Evolutionary conservation across 768 basidiomycete species (phyloP).

Genomic region (Mycena venus): DNA sequence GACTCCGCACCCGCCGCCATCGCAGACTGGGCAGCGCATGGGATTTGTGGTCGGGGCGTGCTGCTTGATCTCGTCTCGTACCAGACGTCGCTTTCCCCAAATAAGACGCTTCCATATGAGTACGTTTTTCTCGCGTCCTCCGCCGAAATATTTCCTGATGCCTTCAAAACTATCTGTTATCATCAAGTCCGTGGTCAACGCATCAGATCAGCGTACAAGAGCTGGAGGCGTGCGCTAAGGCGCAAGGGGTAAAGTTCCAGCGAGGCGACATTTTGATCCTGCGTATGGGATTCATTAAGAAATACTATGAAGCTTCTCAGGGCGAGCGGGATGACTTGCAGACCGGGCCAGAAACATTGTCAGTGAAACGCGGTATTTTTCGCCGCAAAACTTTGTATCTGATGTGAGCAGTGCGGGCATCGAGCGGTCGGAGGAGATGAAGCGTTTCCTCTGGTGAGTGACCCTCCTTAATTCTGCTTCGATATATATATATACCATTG

Average conservation of each 20-base stretch:
- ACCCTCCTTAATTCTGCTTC: neutral
- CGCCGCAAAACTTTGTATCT: neutral
- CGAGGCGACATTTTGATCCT: constrained; percentile 73
- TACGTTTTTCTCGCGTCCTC: neutral
- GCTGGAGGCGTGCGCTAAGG: constrained; percentile 69
- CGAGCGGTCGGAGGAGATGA: constrained; percentile 79
- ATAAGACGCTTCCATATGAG: constrained; percentile 65
- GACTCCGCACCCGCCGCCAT: neutral
- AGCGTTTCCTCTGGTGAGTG: constrained; percentile 75
- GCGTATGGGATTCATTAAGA: constrained; percentile 74
- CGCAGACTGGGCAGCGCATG: constrained; percentile 78
- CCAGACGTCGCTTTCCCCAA: constrained; percentile 52
- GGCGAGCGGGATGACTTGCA: constrained; percentile 59
- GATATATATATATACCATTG: neutral
- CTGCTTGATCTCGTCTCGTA: constrained; percentile 73
- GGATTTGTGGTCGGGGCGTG: constrained; percentile 78
- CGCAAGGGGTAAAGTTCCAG: constrained; percentile 70
- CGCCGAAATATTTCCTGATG: neutral
- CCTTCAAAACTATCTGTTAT: neutral
- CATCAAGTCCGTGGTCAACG: constrained; percentile 64
- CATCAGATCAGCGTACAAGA: constrained; percentile 66
- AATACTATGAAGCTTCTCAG: constrained; percentile 58
- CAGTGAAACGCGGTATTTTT: constrained; percentile 37
- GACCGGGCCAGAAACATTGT: constrained; percentile 66
- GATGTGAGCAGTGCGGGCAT: constrained; percentile 67